Evolutionary conservation across 176 grass and related monocot species (phyloP).

Genomic region (Saccharum spontaneum): DNA sequence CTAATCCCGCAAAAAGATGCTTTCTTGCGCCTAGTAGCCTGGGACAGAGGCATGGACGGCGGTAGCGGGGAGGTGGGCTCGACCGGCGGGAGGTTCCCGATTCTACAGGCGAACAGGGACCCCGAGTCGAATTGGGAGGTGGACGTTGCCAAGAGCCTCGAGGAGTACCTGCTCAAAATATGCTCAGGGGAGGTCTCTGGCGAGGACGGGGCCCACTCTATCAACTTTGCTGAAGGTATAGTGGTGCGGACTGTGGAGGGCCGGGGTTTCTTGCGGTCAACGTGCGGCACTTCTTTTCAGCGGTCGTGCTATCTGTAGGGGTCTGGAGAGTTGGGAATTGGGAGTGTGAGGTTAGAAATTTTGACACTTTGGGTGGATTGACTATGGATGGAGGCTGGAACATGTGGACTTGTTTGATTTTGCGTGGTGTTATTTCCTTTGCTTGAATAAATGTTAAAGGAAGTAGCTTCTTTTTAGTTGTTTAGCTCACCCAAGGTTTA

Average conservation of each 20-base stretch:
- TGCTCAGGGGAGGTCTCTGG: conserved; percentile 73
- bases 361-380: not conserved
- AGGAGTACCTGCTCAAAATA: conserved; percentile 91
- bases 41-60: conserved; percentile 36
- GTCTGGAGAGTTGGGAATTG: not conserved
- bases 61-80: conserved; percentile 38
- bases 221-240: conserved; percentile 97
- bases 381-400: not conserved
- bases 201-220: conserved; percentile 51
- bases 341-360: not conserved
- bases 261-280: not conserved
- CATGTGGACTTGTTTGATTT: conserved; percentile 7
- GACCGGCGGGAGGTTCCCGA: conserved; percentile 35
- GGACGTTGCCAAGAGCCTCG: conserved; percentile 79
- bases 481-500: not conserved
- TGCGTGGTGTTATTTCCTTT: not conserved
- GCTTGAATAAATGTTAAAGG: not conserved
- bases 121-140: conserved; percentile 90
- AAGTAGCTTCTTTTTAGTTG: not conserved
- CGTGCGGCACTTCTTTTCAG: not conserved
- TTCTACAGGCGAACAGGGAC: conserved; percentile 76
- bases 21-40: conserved; percentile 8
- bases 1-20: not conserved
- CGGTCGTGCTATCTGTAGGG: not conserved
- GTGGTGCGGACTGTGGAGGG: not conserved